Percentiles rank a stretch among this genome's conserved stretches.
Conservation (phyloP, 352 stramenopile species). For the Phytophthora macrochlamydospora region DNA sequence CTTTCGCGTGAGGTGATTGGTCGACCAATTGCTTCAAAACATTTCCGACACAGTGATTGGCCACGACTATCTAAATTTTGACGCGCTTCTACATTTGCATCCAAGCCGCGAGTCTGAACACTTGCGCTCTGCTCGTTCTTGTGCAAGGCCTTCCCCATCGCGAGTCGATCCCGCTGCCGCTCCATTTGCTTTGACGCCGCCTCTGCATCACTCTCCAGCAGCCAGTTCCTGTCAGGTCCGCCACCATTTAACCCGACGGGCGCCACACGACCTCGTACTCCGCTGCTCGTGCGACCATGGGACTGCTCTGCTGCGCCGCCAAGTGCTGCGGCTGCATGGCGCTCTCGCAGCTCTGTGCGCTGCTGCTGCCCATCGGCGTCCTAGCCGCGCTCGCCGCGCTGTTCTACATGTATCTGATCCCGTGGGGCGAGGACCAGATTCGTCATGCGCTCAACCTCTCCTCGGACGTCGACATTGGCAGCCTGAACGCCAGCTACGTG, state of each 20-base stretch:
- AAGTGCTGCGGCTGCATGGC: constrained; percentile 85
- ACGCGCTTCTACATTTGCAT: too few species aligned
- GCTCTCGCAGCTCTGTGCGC: constrained; percentile 67
- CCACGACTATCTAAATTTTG: too few species aligned
- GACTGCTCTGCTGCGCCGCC: constrained; percentile 52
- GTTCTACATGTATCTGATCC: constrained; percentile 76
- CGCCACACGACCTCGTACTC: background rate
- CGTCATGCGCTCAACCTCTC: constrained; percentile 54
- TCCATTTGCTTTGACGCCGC: too few species aligned
- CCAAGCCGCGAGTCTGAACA: too few species aligned
- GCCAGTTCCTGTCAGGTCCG: background rate
- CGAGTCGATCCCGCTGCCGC: too few species aligned
- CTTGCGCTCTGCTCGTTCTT: too few species aligned
- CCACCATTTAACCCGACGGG: background rate
- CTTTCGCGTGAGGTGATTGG: too few species aligned
- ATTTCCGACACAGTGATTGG: too few species aligned
- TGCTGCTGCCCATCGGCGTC: constrained; percentile 55
- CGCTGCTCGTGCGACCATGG: constrained; percentile 41
- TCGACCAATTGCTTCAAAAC: too few species aligned
- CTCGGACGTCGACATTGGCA: constrained; percentile 51
- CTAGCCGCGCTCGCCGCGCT: constrained; percentile 56
- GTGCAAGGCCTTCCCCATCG: too few species aligned
- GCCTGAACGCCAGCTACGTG: constrained; percentile 54
- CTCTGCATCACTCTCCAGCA: background rate
- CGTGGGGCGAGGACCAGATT: constrained; percentile 83